A percentile compares a stretch with the other conserved stretches of the same genome.
phyloP scores from a whole-genome alignment of 768 basidiomycete genomes.

The Boletellus ananas region DNA sequence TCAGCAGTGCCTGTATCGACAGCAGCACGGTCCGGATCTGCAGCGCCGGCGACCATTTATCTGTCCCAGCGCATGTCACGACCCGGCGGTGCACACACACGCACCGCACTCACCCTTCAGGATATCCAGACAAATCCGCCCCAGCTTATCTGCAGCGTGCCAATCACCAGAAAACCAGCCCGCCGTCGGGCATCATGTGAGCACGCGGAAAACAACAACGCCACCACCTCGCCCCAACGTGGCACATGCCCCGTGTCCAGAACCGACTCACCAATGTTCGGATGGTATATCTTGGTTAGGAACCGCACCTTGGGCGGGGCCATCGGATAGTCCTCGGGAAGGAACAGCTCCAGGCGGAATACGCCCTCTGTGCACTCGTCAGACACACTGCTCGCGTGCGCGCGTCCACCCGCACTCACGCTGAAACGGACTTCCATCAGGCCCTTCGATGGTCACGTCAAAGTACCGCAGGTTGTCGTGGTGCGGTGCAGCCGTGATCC shows the following conservation, averaged over 20 bases:
- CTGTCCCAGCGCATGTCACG: constrained; percentile 36
- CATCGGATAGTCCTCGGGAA: constrained; percentile 99
- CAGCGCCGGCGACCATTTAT: constrained; percentile 99
- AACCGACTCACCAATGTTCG: constrained; percentile 85
- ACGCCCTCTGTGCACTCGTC: constrained; percentile 62
- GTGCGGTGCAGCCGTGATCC: constrained; percentile 92
- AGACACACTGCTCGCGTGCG: neutral
- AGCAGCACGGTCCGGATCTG: constrained; percentile 98
- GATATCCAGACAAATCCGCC: constrained; percentile 97
- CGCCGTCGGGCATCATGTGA: constrained; percentile 19
- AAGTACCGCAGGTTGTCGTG: constrained; percentile 98
- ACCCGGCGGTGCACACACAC: neutral
- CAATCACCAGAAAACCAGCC: neutral
- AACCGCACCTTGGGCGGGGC: constrained; percentile 97
- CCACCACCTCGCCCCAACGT: constrained; percentile 10
- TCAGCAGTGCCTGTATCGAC: constrained; percentile 94
- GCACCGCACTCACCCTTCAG: constrained; percentile 70
- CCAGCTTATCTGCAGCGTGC: constrained; percentile 78
- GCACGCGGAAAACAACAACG: constrained; percentile 18
- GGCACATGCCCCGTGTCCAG: neutral
- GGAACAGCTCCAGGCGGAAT: constrained; percentile 94
- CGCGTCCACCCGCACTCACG: constrained; percentile 43
- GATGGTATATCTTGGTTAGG: constrained; percentile 97
- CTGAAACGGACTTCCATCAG: constrained; percentile 89
- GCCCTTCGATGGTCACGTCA: constrained; percentile 95